A percentile compares a stretch with the other conserved stretches of the same genome.
phyloP scores from a whole-genome alignment of 495 filamentous ascomycete genomes.

The Hyaloscypha finlandica region DNA sequence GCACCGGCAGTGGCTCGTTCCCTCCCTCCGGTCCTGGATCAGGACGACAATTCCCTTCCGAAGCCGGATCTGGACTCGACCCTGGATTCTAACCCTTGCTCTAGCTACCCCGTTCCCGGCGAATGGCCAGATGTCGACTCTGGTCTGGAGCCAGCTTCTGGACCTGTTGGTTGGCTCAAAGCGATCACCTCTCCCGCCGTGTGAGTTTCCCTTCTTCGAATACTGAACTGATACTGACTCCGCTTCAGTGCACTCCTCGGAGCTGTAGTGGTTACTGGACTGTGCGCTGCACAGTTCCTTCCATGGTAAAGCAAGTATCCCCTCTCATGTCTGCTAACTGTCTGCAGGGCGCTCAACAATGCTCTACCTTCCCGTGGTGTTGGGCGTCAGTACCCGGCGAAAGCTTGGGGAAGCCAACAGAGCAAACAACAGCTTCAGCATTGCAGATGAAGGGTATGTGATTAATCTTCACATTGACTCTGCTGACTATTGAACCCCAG shows the following conservation, averaged over 20 bases:
- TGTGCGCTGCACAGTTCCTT: not conserved
- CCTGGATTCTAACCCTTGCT: too few species aligned
- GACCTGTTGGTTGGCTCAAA: constrained; percentile 4
- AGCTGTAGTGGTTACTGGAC: not conserved
- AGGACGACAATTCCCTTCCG: too few species aligned
- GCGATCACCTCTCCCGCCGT: not conserved
- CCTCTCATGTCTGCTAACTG: constrained; percentile 1
- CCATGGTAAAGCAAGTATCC: not conserved
- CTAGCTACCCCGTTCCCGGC: not conserved
- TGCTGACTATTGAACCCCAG: not conserved
- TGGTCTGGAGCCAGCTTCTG: not conserved
- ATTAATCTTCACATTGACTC: not conserved
- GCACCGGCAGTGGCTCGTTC: too few species aligned
- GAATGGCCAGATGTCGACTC: not conserved
- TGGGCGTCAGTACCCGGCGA: constrained; percentile 14
- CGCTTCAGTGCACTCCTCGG: not conserved
- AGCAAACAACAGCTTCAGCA: not conserved
- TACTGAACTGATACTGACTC: not conserved
- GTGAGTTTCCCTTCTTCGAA: not conserved
- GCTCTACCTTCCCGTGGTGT: constrained; percentile 16
- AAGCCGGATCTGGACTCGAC: too few species aligned
- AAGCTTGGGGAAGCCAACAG: constrained; percentile 18
- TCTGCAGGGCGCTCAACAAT: constrained; percentile 9
- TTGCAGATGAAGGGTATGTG: not conserved
- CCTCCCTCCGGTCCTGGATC: too few species aligned